These are phyloP conservation scores for Litsea cubeba DNA, from an alignment of 164 flowering plant genomes.

Conservation along the genomic window DNA sequence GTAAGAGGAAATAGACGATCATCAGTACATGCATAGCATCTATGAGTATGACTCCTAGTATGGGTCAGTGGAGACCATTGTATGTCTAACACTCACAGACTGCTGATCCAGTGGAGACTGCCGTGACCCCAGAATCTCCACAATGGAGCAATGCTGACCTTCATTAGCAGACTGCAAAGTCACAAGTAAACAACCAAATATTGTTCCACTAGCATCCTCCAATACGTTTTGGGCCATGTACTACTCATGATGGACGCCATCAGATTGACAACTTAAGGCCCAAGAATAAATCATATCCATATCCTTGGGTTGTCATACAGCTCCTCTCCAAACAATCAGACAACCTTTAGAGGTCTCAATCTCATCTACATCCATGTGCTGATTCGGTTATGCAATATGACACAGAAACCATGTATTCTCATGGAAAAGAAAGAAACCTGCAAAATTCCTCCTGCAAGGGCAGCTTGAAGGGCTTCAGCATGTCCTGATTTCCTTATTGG, in stretches of 20 bases:
- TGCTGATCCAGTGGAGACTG: no score
- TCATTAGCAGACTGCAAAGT: no score
- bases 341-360: background rate
- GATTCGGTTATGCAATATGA: background rate
- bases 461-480: constrained; percentile 80
- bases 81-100: no score
- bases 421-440: constrained; percentile 48
- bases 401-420: background rate
- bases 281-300: background rate
- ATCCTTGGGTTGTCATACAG: background rate
- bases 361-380: background rate
- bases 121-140: no score
- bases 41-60: no score
- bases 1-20: no score
- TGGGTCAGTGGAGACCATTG: no score
- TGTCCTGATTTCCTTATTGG: constrained; percentile 90
- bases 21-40: no score
- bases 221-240: background rate
- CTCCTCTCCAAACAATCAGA: background rate
- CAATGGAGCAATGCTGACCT: no score
- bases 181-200: background rate
- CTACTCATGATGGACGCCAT: background rate
- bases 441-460: constrained; percentile 73
- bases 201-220: background rate
- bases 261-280: background rate